Conservation (phyloP, 1,139 yeast genomes). For the Diutina siamensis region DNA sequence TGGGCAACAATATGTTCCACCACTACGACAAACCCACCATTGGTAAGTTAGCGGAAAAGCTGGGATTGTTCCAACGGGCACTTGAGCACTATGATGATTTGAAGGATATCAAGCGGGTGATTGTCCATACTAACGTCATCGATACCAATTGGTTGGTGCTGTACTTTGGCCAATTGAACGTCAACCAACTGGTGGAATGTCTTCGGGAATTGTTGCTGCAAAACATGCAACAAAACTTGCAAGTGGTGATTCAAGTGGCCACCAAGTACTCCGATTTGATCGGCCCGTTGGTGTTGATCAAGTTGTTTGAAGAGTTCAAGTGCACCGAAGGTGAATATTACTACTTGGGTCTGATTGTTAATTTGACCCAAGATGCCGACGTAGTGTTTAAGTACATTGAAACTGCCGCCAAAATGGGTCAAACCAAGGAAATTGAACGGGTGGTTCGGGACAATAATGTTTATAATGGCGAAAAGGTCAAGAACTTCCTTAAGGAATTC, state of each 20-base stretch:
- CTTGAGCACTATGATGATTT: slow-evolving; percentile 91
- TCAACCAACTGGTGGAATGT: slow-evolving; percentile 85
- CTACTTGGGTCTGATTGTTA: slow-evolving; percentile 86
- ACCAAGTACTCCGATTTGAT: slow-evolving; percentile 91
- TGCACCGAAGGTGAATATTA: slow-evolving; percentile 90
- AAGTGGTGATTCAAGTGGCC: slow-evolving; percentile 91
- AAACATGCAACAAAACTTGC: slow-evolving; percentile 80
- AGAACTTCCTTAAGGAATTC: slow-evolving; percentile 91
- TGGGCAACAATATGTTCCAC: slow-evolving; percentile 91
- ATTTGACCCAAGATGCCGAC: slow-evolving; percentile 86
- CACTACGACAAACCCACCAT: slow-evolving; percentile 91
- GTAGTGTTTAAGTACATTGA: slow-evolving; percentile 94
- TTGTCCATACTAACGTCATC: slow-evolving; percentile 75
- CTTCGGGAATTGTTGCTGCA: slow-evolving; percentile 74
- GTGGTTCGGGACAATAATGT: slow-evolving; percentile 89
- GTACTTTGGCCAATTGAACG: slow-evolving; percentile 88
- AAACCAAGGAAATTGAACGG: slow-evolving; percentile 89
- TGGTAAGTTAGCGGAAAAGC: slow-evolving; percentile 87
- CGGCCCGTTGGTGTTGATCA: slow-evolving; percentile 76
- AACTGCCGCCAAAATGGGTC: slow-evolving; percentile 85
- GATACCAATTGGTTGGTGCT: slow-evolving; percentile 91
- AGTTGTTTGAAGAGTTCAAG: slow-evolving; percentile 86
- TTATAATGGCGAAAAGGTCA: slow-evolving; percentile 94
- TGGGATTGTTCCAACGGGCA: slow-evolving; percentile 90
- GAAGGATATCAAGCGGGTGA: slow-evolving; percentile 89